Base-by-base conservation (phyloP, 108 stramenopile genomes). In the Licmophora abbreviata region DNA sequence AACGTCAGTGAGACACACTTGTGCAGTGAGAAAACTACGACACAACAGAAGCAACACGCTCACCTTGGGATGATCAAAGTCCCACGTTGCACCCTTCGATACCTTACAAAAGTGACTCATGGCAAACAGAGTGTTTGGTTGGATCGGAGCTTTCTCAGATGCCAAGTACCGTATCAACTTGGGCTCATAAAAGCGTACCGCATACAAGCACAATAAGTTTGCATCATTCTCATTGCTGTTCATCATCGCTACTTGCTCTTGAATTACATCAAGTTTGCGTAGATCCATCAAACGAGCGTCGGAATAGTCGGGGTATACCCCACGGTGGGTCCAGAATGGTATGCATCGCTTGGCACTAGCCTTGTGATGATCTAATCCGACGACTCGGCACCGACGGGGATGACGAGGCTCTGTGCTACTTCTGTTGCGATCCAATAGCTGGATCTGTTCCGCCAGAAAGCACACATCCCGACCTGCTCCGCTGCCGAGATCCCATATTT, bases 21-120 rank as follows among this genome's bases (percentile, higher is more conserved):
- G 18, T 15, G 9, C 43, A 29, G 18, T 21, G 8, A 23, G 11
- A 5, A 9, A 56, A 9, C 4, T 30, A 24, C 20, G 7, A 24
- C n/a, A 33, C 3, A 15, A 49, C 45, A 29, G 27, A 26, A 48
- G 24, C 6, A 6, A 23, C 37, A 4, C 15, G 24, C 44, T 3
- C 45, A 54, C 51, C 40, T 75, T 83, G 8, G 84, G 88, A 66
- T 90, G 84, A 17, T 74, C 81, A 51, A 83, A 85, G 14, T 68
- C 58, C 84, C 88, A 90, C n/a, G 62, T 31, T 14, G 76, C 68
- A 27, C 54, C 69, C 18, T 53, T 36, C n/a, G 50, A 29, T 29
- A 76, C 65, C 53, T 79, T 90, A 51, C 84, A 82, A 44, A 90
- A 90, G 57, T 89, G 83, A 48, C 64, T 66, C n/a, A 83, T 55